A percentile compares a stretch with the other conserved stretches of the same genome.
Conservation (phyloP, 2,329 filamentous ascomycete genomes). For the Aspergillus aculeatinus region DNA sequence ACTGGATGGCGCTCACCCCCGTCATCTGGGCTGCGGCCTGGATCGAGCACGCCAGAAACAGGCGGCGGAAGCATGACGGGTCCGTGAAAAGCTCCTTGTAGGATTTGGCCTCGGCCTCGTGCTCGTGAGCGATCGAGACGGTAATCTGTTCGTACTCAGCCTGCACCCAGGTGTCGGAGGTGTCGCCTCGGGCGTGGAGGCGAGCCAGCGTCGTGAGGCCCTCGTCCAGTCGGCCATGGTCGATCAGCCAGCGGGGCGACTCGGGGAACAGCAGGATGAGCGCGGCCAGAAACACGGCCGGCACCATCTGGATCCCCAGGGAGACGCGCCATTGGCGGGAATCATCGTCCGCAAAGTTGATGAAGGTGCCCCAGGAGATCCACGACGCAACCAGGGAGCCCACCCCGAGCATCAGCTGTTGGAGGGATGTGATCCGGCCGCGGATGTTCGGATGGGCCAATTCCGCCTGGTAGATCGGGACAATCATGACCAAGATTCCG, state of each 20-base stretch:
- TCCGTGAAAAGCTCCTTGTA: background rate
- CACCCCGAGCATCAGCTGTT: conserved; percentile 1
- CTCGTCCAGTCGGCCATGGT: background rate
- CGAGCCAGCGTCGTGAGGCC: background rate
- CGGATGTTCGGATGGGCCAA: background rate
- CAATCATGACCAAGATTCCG: background rate
- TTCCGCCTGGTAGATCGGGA: background rate
- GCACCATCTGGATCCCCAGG: background rate
- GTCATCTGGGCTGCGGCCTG: conserved; percentile 1
- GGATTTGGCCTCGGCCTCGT: background rate
- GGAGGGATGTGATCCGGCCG: background rate
- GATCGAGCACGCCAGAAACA: background rate
- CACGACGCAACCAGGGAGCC: background rate
- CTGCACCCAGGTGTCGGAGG: background rate
- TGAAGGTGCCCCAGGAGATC: background rate
- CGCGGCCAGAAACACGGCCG: background rate
- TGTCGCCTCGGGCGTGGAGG: background rate
- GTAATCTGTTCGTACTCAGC: background rate
- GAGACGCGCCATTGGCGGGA: background rate
- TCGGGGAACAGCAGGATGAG: too few relatives aligned
- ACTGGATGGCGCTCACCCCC: background rate
- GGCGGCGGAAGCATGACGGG: background rate
- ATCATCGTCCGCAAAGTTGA: background rate
- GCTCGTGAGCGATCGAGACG: too few relatives aligned
- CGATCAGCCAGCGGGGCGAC: too few relatives aligned